Conservation (phyloP, 371 early-diverging fungal genomes). For the Mucor indicus region DNA sequence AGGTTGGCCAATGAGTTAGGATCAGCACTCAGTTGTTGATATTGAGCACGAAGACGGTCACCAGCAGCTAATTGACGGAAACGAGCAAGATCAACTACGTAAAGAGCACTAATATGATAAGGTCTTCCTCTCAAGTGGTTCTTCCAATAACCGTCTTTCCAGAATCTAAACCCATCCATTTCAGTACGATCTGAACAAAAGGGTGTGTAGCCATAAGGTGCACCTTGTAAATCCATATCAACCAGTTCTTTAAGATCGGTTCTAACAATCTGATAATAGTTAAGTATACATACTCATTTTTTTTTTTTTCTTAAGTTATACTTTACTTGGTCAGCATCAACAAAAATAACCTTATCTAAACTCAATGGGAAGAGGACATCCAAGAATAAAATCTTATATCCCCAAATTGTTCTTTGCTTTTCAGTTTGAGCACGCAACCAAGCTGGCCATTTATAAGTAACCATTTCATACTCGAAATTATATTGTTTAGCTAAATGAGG, state of each 20-base stretch:
- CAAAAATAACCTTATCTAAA: slow-evolving; percentile 95
- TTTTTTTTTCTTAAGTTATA: not conserved
- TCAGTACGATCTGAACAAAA: slow-evolving; percentile 91
- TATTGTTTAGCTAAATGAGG: slow-evolving; percentile 83
- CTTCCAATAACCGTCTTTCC: slow-evolving; percentile 96
- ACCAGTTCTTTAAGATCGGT: slow-evolving; percentile 89
- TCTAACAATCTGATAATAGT: slow-evolving; percentile 73
- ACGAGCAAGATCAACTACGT: slow-evolving; percentile 87
- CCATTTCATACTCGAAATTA: slow-evolving; percentile 88
- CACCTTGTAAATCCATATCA: slow-evolving; percentile 87
- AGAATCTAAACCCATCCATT: slow-evolving; percentile 95
- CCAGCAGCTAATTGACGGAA: slow-evolving; percentile 94
- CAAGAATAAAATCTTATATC: slow-evolving; percentile 95
- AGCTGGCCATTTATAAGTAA: slow-evolving; percentile 97
- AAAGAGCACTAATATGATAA: slow-evolving; percentile 96
- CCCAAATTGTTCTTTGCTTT: slow-evolving; percentile 97
- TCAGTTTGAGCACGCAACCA: slow-evolving; percentile 91
- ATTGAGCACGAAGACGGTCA: slow-evolving; percentile 89
- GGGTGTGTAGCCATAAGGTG: slow-evolving; percentile 94
- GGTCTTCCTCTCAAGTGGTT: slow-evolving; percentile 81
- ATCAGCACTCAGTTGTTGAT: slow-evolving; percentile 87
- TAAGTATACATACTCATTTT: not conserved
- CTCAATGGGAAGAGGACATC: slow-evolving; percentile 94
- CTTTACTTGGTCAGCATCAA: slow-evolving; percentile 93
- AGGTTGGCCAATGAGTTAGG: slow-evolving; percentile 89